A percentile compares a stretch with the other conserved stretches of the same genome.
Evolutionary conservation across 371 early-diverging fungal species (phyloP).

Genomic region (Gilbertella persicaria): DNA sequence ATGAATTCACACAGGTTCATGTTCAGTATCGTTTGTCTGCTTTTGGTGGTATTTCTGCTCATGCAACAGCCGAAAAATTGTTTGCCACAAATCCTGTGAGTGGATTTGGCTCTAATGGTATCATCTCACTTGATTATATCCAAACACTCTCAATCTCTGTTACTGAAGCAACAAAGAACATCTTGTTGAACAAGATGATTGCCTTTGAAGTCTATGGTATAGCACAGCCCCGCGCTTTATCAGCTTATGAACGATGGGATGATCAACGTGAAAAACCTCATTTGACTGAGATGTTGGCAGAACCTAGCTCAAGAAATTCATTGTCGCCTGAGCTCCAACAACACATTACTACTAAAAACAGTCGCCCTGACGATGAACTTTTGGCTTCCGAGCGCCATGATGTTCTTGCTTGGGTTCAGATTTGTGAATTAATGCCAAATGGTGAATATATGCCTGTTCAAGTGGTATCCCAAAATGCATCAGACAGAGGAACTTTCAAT

Average conservation of each 20-base stretch:
- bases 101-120: slow-evolving; percentile 40
- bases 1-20: slow-evolving; percentile 72
- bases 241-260: slow-evolving; percentile 61
- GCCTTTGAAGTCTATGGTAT: slow-evolving; percentile 65
- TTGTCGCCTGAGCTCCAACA: background rate
- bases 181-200: slow-evolving; percentile 37
- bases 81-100: slow-evolving; percentile 64
- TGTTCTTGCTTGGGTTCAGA: slow-evolving; percentile 67
- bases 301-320: background rate
- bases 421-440: slow-evolving; percentile 67
- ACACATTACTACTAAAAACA: slow-evolving; percentile 13
- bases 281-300: slow-evolving; percentile 18
- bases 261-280: slow-evolving; percentile 45
- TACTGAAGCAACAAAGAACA: slow-evolving; percentile 37
- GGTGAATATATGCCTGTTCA: slow-evolving; percentile 78
- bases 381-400: slow-evolving; percentile 71
- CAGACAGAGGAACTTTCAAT: slow-evolving; percentile 67
- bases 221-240: slow-evolving; percentile 46
- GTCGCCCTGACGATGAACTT: slow-evolving; percentile 59
- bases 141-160: slow-evolving; percentile 58
- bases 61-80: slow-evolving; percentile 47
- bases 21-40: slow-evolving; percentile 70
- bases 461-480: slow-evolving; percentile 52
- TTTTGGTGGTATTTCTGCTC: slow-evolving; percentile 44
- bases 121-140: slow-evolving; percentile 61